A percentile compares a stretch with the other conserved stretches of the same genome.
phyloP scores from a whole-genome alignment of 23 red algal genomes.

The Pyropia yezoensis region DNA sequence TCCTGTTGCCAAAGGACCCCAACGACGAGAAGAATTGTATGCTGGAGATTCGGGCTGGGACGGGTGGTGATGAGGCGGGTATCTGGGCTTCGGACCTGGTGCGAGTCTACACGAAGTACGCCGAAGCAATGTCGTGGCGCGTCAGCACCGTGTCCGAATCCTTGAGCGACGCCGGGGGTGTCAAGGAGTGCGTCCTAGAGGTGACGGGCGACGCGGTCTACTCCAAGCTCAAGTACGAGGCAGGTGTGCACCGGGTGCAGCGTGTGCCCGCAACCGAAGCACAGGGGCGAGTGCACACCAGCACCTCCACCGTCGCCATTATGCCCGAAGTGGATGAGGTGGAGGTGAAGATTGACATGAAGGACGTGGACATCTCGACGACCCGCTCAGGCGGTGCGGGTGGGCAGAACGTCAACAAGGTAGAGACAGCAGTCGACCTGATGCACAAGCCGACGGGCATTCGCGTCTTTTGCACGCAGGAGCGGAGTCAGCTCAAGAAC shows the following conservation, averaged over 20 bases:
- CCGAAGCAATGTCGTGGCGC: constrained; percentile 37
- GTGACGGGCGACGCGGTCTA: constrained; percentile 81
- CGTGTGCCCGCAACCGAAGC: constrained; percentile 88
- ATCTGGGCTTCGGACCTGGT: constrained; percentile 96
- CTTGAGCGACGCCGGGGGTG: constrained; percentile 60
- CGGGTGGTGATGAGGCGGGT: constrained; percentile 90
- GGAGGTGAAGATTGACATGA: constrained; percentile 92
- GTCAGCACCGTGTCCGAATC: constrained; percentile 51
- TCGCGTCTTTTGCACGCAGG: constrained; percentile 83
- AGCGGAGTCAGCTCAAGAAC: constrained; percentile 89
- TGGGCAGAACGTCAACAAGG: constrained; percentile 99
- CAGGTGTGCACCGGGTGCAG: constrained; percentile 94
- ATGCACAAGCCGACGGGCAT: constrained; percentile 96
- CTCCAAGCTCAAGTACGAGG: constrained; percentile 77
- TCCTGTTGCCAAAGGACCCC: constrained; percentile 89
- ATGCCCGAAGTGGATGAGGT: constrained; percentile 98
- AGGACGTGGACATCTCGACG: constrained; percentile 86
- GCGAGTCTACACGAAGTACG: constrained; percentile 77
- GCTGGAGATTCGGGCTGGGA: constrained; percentile 92
- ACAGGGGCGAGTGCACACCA: constrained; percentile 77
- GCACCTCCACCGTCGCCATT: constrained; percentile 86
- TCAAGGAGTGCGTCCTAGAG: constrained; percentile 89
- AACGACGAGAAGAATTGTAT: constrained; percentile 97
- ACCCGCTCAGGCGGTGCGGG: constrained; percentile 95
- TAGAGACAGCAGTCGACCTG: constrained; percentile 95